Percentiles rank a stretch among this genome's conserved stretches.
These are phyloP conservation scores for Magnusiomyces sp. DNA, from an alignment of 1,139 yeast genomes.

Conservation along the genomic window DNA sequence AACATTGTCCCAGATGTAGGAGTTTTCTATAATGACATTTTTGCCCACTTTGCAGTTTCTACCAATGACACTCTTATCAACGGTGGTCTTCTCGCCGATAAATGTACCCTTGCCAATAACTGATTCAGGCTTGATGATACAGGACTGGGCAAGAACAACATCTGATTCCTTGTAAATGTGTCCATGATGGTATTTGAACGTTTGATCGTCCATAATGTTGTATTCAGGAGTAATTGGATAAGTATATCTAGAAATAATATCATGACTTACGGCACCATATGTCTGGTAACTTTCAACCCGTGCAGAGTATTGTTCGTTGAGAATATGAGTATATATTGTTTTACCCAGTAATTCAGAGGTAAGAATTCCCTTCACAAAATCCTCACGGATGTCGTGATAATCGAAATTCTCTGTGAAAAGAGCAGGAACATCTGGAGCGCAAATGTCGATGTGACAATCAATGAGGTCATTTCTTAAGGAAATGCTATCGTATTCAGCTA, in stretches of 20 bases:
- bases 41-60: constrained; percentile 77
- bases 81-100: constrained; percentile 46
- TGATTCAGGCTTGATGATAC: constrained; percentile 66
- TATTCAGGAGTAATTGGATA: constrained; percentile 89
- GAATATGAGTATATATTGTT: constrained; percentile 78
- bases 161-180: constrained; percentile 77
- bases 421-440: constrained; percentile 91
- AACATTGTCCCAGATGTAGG: constrained; percentile 83
- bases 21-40: constrained; percentile 57
- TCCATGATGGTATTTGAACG: constrained; percentile 70
- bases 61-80: constrained; percentile 72
- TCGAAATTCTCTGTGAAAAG: constrained; percentile 94
- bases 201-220: constrained; percentile 60
- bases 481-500: constrained; percentile 72
- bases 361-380: constrained; percentile 84
- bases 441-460: constrained; percentile 93
- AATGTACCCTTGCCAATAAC: constrained; percentile 69
- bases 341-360: constrained; percentile 86
- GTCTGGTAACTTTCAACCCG: constrained; percentile 93
- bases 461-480: constrained; percentile 82
- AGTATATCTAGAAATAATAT: constrained; percentile 81
- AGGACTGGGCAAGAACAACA: constrained; percentile 85
- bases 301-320: constrained; percentile 75
- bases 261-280: constrained; percentile 86
- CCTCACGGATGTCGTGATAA: constrained; percentile 76